Conservation (phyloP, 768 basidiomycete species). For the Boletellus sp. region DNA sequence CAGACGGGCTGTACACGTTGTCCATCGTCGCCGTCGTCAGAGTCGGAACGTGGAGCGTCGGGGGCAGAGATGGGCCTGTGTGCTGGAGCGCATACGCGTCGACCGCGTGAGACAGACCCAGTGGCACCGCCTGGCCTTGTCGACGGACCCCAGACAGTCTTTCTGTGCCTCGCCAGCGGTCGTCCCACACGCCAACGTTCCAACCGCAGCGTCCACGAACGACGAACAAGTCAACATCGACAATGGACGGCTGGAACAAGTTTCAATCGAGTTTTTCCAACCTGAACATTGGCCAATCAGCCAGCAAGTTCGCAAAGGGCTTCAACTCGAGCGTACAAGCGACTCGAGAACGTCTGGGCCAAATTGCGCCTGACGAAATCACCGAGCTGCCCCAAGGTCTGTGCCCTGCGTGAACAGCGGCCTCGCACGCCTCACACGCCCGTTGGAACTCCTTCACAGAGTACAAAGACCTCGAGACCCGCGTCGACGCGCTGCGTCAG, state of each 20-base stretch:
- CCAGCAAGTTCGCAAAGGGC: conserved; percentile 72
- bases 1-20: conserved; percentile 46
- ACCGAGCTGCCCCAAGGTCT: conserved; percentile 91
- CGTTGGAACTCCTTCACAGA: conserved; percentile 45
- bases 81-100: conserved; percentile 29
- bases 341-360: conserved; percentile 82
- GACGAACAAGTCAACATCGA: not conserved
- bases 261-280: conserved; percentile 56
- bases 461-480: conserved; percentile 92
- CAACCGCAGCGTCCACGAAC: conserved; percentile 4
- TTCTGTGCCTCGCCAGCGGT: not conserved
- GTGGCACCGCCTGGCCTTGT: conserved; percentile 19
- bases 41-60: no score
- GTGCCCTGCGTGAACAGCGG: conserved; percentile 4
- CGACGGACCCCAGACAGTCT: conserved; percentile 11
- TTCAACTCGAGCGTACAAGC: conserved; percentile 83
- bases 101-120: conserved; percentile 5
- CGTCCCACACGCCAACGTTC: conserved; percentile 5
- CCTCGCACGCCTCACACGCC: not conserved
- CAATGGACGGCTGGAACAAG: conserved; percentile 62
- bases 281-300: conserved; percentile 73
- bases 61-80: not conserved
- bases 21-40: conserved; percentile 36
- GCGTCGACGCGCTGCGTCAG: conserved; percentile 85
- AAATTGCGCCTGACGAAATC: conserved; percentile 89